A percentile compares a stretch with the other conserved stretches of the same genome.
phyloP scores from a whole-genome alignment of 2,329 filamentous ascomycete genomes.

The Tolypocladium album region DNA sequence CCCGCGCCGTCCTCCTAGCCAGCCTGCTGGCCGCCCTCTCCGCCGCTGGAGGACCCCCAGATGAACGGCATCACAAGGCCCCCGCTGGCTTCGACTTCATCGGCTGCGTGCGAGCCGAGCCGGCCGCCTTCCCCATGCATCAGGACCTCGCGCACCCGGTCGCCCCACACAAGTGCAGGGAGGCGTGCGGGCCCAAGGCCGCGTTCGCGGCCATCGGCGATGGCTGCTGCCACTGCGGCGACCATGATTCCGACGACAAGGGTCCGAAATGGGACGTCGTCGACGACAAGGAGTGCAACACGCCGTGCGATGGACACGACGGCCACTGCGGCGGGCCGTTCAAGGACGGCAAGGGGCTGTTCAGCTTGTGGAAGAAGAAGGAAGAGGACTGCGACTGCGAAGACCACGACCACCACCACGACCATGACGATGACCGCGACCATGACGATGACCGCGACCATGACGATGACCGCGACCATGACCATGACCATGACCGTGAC shows the following conservation, averaged over 20 bases:
- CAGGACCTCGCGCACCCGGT: conserved; percentile 7
- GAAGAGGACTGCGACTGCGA: not conserved
- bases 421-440: not conserved
- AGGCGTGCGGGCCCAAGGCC: conserved; percentile 4
- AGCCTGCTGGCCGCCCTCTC: conserved; percentile 13
- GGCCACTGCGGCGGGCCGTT: conserved; percentile 15
- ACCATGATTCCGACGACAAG: conserved; percentile 1
- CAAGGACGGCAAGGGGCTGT: conserved; percentile 3
- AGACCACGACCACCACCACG: too few relatives aligned
- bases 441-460: not conserved
- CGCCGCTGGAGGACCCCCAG: conserved; percentile 6
- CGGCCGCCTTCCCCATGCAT: conserved; percentile 8
- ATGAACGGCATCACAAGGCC: not conserved
- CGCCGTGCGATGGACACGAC: conserved; percentile 7
- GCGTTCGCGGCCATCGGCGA: conserved; percentile 12
- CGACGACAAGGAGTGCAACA: conserved; percentile 10
- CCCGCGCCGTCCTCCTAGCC: conserved; percentile 6
- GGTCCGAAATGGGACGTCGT: conserved; percentile 6
- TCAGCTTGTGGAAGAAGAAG: conserved; percentile 6
- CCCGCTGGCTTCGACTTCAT: conserved; percentile 12
- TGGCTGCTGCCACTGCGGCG: conserved; percentile 12
- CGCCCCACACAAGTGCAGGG: conserved; percentile 10
- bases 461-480: not conserved
- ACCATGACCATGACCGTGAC: too few relatives aligned
- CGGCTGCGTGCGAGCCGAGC: conserved; percentile 15